Evolutionary conservation across 805 yeast species (phyloP), one percentile per base, ranked within the genome.

Genomic region (Suhomyces faveliae): DNA sequence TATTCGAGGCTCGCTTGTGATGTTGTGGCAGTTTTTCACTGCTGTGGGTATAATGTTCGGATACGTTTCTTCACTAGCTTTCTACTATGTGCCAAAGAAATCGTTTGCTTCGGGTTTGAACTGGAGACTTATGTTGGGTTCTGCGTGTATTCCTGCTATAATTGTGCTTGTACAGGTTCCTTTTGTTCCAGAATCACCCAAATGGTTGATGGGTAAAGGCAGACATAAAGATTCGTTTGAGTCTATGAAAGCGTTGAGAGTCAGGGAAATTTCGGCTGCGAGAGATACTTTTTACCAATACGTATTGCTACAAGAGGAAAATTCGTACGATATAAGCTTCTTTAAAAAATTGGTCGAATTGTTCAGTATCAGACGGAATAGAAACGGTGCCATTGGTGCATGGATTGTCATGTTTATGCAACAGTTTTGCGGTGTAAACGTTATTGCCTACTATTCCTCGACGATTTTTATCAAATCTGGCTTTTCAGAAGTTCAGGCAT

Each of bases 351-450:
- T 80, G 41, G 68, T 66, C 44, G 87, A 84, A 61, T 71, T 87
- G 73, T 73, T 88, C 61, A 76, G 84, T 1, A 74, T 87, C 39
- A 79, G 94, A 65, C 80, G 96, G 73, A 87, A 87, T 65, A 80
- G 96, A 68, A 85, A 89, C 61, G 95, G 94, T 45, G 81, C 88
- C 8, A 57, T 85, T 48, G 96, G 88, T 47, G 82, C 95, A 2
- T 85, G 85, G 79, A 77, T 88, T 53, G 89, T 84, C 50, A 89
- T 89, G 82, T 86, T 88, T 61, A 85, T 85, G 89, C 96, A 89
- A 70, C 96, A 89, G 64, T 86, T 88, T 70, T 89, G 96, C 68
- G 96, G 96, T 56, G 81, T 89, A 63, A 89, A 89, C 60, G 92
- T 88, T 46, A 87, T 89, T 67, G 92, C 95, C 13, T 86, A 87